Percentiles rank a stretch among this genome's conserved stretches.
Conservation (phyloP, 139 green algal genomes). For the Picochlorum sp. region DNA sequence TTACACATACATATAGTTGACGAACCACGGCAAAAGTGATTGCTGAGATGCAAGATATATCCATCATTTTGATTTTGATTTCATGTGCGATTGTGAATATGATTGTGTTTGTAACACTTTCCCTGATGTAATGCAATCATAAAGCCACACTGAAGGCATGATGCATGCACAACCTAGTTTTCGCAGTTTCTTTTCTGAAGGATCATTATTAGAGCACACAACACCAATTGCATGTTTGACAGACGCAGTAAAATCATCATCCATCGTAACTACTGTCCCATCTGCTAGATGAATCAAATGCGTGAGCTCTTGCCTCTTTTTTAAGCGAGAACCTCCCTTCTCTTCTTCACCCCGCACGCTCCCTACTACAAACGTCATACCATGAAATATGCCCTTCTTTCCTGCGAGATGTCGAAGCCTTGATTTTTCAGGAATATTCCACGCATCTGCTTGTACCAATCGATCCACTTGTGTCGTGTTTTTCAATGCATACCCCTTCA, state of each 20-base stretch:
- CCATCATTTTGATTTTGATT: neutral
- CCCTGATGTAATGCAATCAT: neutral
- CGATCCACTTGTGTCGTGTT: neutral
- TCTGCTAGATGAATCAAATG: too few relatives aligned
- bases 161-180: neutral
- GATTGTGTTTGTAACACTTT: neutral
- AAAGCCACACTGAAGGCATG: neutral
- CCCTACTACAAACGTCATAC: neutral
- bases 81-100: too few relatives aligned
- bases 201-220: too few relatives aligned
- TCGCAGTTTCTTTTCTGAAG: too few relatives aligned
- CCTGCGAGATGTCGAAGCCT: neutral
- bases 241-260: too few relatives aligned
- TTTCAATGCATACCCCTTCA: conserved; percentile 17
- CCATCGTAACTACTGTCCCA: too few relatives aligned
- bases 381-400: neutral
- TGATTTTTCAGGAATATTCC: neutral
- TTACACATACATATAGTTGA: too few relatives aligned
- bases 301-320: too few relatives aligned
- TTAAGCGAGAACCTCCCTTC: neutral
- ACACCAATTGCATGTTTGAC: too few relatives aligned
- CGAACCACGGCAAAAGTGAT: too few relatives aligned
- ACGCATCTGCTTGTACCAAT: neutral
- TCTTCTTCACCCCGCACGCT: neutral
- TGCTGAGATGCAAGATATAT: neutral